A percentile compares a stretch with the other conserved stretches of the same genome.
These are phyloP conservation scores for Phytopythium chamaehyphon DNA, from an alignment of 352 stramenopile genomes.

Conservation along the genomic window DNA sequence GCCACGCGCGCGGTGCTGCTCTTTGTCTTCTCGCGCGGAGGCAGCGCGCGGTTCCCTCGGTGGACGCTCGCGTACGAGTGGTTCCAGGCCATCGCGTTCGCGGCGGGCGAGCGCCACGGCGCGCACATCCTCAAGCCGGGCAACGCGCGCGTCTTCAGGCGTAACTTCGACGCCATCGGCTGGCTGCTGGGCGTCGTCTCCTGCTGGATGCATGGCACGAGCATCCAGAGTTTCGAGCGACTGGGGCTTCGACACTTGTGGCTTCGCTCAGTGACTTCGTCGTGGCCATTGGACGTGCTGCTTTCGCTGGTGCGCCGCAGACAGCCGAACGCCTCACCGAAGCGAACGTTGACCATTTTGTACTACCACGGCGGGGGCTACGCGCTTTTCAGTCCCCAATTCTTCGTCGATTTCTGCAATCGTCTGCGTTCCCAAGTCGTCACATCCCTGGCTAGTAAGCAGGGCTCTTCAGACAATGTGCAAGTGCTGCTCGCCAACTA, in stretches of 20 bases:
- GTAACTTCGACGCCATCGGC: conserved; percentile 33
- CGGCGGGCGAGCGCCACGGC: conserved; percentile 20
- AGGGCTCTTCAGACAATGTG: conserved; percentile 11
- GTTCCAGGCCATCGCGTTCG: conserved; percentile 32
- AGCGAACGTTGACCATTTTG: conserved; percentile 36
- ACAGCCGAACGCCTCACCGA: neutral
- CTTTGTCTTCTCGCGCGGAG: conserved; percentile 17
- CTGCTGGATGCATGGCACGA: conserved; percentile 19
- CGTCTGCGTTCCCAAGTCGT: conserved; percentile 22
- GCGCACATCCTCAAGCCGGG: conserved; percentile 29
- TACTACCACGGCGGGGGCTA: conserved; percentile 64
- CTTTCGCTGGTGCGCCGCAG: no score
- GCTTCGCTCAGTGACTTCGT: conserved; percentile 15
- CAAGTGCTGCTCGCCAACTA: conserved; percentile 67
- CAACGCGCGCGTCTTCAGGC: conserved; percentile 31
- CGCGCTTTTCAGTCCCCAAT: conserved; percentile 42
- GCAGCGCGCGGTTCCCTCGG: conserved; percentile 24
- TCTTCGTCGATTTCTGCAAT: conserved; percentile 47
- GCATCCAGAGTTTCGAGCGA: conserved; percentile 25
- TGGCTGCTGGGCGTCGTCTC: conserved; percentile 19
- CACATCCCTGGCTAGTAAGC: neutral
- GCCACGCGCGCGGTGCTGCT: conserved; percentile 17
- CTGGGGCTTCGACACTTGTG: conserved; percentile 52
- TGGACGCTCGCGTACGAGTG: conserved; percentile 42
- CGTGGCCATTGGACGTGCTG: neutral